Evolutionary conservation across 192 early-diverging fungal species (phyloP), one percentile per base, ranked within the genome.

Genomic region (Rhizoclosmatium sp.): DNA sequence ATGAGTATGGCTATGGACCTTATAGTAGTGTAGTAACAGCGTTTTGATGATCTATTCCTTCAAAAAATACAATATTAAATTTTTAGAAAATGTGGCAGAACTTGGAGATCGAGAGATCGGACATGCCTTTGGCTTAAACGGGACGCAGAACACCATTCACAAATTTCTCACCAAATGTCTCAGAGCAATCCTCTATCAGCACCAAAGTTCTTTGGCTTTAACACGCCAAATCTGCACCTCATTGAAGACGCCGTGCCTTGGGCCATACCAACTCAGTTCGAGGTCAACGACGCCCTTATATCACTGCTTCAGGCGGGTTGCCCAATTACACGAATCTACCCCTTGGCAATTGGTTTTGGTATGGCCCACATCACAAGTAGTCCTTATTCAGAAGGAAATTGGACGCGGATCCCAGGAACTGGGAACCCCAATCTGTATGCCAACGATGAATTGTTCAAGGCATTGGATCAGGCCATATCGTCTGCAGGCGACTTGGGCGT

Each of bases 151-250:
- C 31, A 31, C 31, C 31, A 31, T 31, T 31, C 31, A 31, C 31
- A 31, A 31, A 31, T 31, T 31, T 31, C 31, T 31, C 31, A 31
- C 31, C 31, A 31, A 31, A 31, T 31, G 31, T 31, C 31, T 31
- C 31, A 31, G 31, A 31, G 31, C 31, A 31, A 31, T 31, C 31
- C 31, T 31, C 31, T 31, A 31, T 31, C 31, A 31, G 31, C 31
- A 31, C 31, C 73, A 74, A 65, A 82, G 46, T 87, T 84, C 42
- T 45, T 71, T 45, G 76, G 78, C 54, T 79, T 82, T 74, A 88
- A 88, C 69, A 60, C 79, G 31, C 87, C 87, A 21, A 78, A 71
- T 66, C 78, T 85, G 21, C 82, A 86, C 49, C 51, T 84, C 12
- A 74, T 79, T 47, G 84, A 85, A 71, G 82, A 59, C 51, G n/a